Conservation (phyloP, 176 grass and related monocot genomes). For the Themeda triandra region DNA sequence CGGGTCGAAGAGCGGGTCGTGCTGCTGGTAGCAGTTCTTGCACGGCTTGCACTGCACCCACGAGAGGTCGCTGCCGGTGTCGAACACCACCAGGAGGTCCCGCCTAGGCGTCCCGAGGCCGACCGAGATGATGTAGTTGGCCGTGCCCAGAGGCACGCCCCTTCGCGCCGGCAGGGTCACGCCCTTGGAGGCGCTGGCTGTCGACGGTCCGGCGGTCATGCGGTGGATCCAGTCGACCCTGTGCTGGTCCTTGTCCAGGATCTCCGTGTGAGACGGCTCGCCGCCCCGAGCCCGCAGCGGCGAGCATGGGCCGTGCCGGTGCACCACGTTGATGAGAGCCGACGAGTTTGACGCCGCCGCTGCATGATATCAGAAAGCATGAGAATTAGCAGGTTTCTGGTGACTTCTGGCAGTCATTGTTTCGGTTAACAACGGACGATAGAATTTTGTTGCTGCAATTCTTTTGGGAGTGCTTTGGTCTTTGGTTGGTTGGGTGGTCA, state of each 20-base stretch:
- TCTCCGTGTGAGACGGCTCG: constrained; percentile 26
- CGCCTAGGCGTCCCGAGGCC: constrained; percentile 65
- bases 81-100: constrained; percentile 55
- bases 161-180: constrained; percentile 43
- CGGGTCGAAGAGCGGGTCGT: constrained; percentile 81
- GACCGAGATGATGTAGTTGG: constrained; percentile 67
- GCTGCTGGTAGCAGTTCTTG: constrained; percentile 54
- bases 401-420: neutral
- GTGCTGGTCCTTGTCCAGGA: constrained; percentile 52
- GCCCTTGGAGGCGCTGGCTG: constrained; percentile 25
- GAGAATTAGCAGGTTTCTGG: neutral
- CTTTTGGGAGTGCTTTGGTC: neutral
- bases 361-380: neutral
- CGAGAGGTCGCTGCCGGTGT: constrained; percentile 85
- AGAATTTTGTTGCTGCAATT: neutral
- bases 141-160: constrained; percentile 50
- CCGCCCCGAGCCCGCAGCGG: neutral
- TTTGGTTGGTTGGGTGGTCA: constrained; percentile 10
- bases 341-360: constrained; percentile 25
- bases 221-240: constrained; percentile 56
- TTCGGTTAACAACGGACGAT: neutral
- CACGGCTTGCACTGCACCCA: constrained; percentile 89
- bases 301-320: constrained; percentile 71
- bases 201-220: neutral
- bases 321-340: constrained; percentile 43